These are phyloP conservation scores for Akanthomyces uredinophilus DNA, from an alignment of 2,329 filamentous ascomycete species.

Conservation along the genomic window DNA sequence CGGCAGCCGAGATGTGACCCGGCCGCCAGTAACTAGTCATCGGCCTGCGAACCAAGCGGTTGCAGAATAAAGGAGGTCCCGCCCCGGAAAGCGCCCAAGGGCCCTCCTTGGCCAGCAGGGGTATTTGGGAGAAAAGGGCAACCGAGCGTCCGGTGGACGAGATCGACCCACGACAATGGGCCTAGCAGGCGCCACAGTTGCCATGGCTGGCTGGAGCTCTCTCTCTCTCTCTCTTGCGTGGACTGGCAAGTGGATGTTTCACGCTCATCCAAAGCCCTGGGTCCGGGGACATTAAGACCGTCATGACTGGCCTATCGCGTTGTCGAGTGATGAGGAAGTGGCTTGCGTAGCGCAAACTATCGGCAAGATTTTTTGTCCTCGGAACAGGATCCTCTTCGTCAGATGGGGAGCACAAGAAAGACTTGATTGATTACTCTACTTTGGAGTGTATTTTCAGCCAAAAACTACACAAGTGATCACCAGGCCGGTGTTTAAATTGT, in stretches of 20 bases:
- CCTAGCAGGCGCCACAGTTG: background rate
- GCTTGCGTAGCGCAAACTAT: background rate
- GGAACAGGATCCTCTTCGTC: too few species aligned
- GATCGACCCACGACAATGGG: slow-evolving; percentile 2
- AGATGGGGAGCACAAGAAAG: too few species aligned
- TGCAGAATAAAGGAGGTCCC: background rate
- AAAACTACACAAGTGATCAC: too few species aligned
- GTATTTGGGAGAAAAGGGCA: background rate
- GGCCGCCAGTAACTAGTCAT: too few species aligned
- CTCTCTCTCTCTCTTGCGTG: too few species aligned
- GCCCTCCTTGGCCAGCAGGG: background rate
- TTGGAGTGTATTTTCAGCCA: too few species aligned
- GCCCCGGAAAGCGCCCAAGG: background rate
- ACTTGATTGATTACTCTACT: too few species aligned
- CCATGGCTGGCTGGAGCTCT: background rate
- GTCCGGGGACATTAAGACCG: slow-evolving; percentile 3
- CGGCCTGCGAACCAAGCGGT: background rate
- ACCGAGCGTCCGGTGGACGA: background rate
- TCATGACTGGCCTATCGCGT: background rate
- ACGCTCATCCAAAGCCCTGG: slow-evolving; percentile 4
- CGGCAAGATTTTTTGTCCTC: background rate
- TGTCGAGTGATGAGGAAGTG: background rate
- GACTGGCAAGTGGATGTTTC: background rate
- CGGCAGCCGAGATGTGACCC: too few species aligned
- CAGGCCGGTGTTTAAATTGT: too few species aligned